phyloP scores from a whole-genome alignment of 108 stramenopile genomes.

The Cyclotella baltica region DNA sequence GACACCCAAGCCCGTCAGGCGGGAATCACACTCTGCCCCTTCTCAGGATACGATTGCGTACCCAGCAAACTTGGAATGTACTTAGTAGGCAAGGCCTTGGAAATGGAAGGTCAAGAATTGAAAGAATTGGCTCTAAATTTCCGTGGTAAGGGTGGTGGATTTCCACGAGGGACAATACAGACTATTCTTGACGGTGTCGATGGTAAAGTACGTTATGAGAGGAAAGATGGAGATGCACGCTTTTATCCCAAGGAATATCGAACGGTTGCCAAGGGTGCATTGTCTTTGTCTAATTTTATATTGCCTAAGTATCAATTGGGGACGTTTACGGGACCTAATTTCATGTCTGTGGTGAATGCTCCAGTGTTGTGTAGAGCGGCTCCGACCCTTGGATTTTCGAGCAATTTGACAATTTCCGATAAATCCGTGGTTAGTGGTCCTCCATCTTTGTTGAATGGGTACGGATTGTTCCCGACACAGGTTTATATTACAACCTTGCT shows the following conservation, averaged over 20 bases:
- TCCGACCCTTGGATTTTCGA: conserved; percentile 13
- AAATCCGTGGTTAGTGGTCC: conserved; percentile 7
- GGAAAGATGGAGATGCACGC: conserved; percentile 1
- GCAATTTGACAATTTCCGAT: conserved; percentile 21
- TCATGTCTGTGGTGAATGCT: conserved; percentile 27
- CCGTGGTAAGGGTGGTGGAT: conserved; percentile 23
- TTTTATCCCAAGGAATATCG: conserved; percentile 22
- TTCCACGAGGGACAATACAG: conserved; percentile 24
- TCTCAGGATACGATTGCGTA: conserved; percentile 29
- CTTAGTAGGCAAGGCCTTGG: conserved; percentile 23
- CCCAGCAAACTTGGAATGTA: conserved; percentile 25
- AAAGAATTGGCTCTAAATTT: conserved; percentile 11
- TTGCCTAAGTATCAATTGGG: conserved; percentile 26
- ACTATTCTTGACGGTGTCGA: conserved; percentile 32
- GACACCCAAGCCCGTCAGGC: conserved; percentile 15
- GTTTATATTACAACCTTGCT: conserved; percentile 15
- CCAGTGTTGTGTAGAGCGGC: conserved; percentile 30
- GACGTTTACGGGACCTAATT: conserved; percentile 27
- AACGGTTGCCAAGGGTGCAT: conserved; percentile 13
- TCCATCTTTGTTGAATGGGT: conserved; percentile 20
- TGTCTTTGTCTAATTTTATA: conserved; percentile 8
- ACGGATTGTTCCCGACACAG: conserved; percentile 22
- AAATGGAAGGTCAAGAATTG: conserved; percentile 9
- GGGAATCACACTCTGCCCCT: conserved; percentile 17
- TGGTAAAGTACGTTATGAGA: neutral